Percentiles rank a stretch among this genome's conserved stretches.
These are phyloP conservation scores for Aspergillus udagawae DNA, from an alignment of 2,329 filamentous ascomycete genomes.

Conservation along the genomic window DNA sequence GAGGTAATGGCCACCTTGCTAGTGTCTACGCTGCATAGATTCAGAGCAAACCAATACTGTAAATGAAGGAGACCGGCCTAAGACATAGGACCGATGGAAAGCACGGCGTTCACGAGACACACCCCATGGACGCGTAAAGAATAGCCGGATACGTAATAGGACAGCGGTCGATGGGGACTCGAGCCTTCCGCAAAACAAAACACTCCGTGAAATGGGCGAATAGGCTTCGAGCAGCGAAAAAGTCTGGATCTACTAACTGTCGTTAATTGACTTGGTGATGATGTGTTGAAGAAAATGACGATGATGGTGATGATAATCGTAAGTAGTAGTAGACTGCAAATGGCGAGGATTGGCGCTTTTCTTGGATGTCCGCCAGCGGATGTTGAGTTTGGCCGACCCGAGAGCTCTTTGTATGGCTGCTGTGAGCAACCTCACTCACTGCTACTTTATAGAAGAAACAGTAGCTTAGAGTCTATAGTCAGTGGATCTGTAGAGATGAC, in stretches of 20 bases:
- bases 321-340: neutral
- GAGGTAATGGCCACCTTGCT: neutral
- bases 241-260: neutral
- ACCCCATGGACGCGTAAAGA: neutral
- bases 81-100: neutral
- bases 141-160: neutral
- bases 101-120: neutral
- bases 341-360: neutral
- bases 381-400: neutral
- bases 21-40: neutral
- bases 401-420: neutral
- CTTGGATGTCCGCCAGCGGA: neutral
- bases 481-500: neutral
- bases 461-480: neutral
- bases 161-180: neutral
- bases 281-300: neutral
- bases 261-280: neutral
- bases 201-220: neutral
- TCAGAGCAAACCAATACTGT: neutral
- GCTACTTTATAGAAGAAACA: neutral
- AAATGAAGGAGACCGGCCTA: neutral
- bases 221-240: neutral
- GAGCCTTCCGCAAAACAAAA: neutral
- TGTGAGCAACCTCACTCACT: neutral
- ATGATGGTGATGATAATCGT: neutral